Conservation (phyloP, 768 basidiomycete species). For the Tricholoma saponaceum region DNA sequence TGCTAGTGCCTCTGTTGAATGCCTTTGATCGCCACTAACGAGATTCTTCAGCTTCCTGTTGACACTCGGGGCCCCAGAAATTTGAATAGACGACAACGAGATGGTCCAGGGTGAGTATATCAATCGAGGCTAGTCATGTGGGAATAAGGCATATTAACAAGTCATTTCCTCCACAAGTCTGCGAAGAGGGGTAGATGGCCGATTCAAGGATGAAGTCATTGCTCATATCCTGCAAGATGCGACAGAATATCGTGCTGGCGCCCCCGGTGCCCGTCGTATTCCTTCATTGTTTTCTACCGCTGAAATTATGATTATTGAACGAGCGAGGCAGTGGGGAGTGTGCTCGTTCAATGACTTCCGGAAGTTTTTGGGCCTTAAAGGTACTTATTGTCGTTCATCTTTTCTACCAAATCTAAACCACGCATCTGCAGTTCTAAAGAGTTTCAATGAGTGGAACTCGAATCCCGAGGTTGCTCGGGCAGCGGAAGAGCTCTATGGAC, state of each 20-base stretch:
- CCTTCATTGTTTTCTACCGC: conserved; percentile 1
- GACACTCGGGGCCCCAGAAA: neutral
- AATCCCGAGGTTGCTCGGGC: conserved; percentile 19
- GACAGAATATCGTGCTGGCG: conserved; percentile 12
- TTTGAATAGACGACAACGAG: conserved; percentile 8
- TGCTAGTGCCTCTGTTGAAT: neutral
- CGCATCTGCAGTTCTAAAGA: conserved; percentile 16
- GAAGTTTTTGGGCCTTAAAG: conserved; percentile 15
- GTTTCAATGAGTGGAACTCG: conserved; percentile 30
- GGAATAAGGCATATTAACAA: neutral
- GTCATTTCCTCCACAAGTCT: conserved; percentile 7
- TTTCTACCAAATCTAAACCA: neutral
- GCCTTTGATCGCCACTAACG: neutral
- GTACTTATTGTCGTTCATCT: conserved; percentile 2
- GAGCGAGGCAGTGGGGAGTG: conserved; percentile 11
- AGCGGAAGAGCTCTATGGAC: conserved; percentile 24
- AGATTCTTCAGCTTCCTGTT: neutral
- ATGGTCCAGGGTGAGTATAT: conserved; percentile 11
- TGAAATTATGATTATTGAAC: conserved; percentile 9
- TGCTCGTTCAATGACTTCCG: conserved; percentile 19
- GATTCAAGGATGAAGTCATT: conserved; percentile 20
- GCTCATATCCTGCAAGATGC: conserved; percentile 17
- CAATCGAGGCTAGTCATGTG: neutral
- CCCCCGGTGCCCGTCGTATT: conserved; percentile 1
- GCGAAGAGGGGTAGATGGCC: conserved; percentile 8